Evolutionary conservation across 306 rosid species (phyloP).

Genomic region (Dicorynia guianensis): DNA sequence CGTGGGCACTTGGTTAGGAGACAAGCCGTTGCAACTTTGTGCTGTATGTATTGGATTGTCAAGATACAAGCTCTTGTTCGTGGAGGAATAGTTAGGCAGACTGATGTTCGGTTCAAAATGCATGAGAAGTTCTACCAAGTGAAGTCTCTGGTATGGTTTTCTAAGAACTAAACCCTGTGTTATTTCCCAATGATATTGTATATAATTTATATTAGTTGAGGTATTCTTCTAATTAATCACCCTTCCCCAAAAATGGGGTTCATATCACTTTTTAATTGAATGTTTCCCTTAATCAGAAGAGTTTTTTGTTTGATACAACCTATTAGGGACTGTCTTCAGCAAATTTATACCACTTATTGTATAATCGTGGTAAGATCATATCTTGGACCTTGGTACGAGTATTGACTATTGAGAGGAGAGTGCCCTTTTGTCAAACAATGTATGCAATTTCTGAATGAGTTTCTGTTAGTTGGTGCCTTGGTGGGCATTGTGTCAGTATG

Average conservation of each 20-base stretch:
- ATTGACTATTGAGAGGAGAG: background rate
- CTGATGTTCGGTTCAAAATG: slow-evolving; percentile 64
- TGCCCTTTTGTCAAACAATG: slow-evolving; percentile 25
- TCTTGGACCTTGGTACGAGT: background rate
- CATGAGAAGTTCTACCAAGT: slow-evolving; percentile 48
- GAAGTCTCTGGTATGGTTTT: slow-evolving; percentile 54
- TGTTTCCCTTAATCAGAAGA: background rate
- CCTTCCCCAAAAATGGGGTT: background rate
- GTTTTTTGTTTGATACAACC: slow-evolving; percentile 4
- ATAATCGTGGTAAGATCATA: background rate
- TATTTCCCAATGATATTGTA: background rate
- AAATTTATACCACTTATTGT: background rate
- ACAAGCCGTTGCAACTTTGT: slow-evolving; percentile 77
- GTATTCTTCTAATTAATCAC: background rate
- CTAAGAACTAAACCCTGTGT: background rate
- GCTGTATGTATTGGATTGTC: slow-evolving; percentile 72
- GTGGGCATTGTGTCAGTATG: slow-evolving; percentile 6
- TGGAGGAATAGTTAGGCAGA: slow-evolving; percentile 66
- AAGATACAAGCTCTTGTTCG: slow-evolving; percentile 79
- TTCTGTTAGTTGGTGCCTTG: slow-evolving; percentile 18
- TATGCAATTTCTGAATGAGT: background rate
- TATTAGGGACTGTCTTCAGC: slow-evolving; percentile 20
- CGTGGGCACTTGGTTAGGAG: slow-evolving; percentile 94
- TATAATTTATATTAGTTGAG: background rate
- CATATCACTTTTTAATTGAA: no score